A percentile compares a stretch with the other conserved stretches of the same genome.
Evolutionary conservation across 371 early-diverging fungal genomes (phyloP).

Genomic region (Choanephora cucurbitarum): DNA sequence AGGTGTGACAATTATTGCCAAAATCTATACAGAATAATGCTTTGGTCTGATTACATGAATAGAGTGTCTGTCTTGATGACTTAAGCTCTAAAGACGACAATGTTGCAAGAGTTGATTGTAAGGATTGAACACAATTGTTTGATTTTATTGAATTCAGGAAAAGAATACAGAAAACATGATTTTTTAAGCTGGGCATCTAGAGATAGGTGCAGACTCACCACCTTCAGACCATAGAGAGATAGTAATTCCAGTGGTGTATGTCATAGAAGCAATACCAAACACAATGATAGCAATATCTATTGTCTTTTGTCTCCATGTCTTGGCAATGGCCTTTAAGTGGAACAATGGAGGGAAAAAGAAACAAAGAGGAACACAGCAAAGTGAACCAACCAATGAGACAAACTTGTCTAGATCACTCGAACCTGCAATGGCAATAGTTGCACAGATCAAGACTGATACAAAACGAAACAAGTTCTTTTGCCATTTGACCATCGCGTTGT

Average conservation of each 20-base stretch:
- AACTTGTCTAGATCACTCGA: constrained; percentile 79
- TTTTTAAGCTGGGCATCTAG: constrained; percentile 38
- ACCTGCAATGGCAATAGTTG: constrained; percentile 72
- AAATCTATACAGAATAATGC: no score
- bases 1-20: no score
- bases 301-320: constrained; percentile 32
- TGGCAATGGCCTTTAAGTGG: constrained; percentile 70
- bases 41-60: no score
- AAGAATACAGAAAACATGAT: constrained; percentile 1
- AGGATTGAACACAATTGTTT: no score
- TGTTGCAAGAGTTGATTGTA: no score
- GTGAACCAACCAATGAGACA: constrained; percentile 78
- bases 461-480: constrained; percentile 81
- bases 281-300: constrained; percentile 62
- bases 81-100: no score
- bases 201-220: constrained; percentile 39
- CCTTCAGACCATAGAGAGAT: constrained; percentile 64
- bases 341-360: constrained; percentile 86
- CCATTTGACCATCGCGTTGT: constrained; percentile 76
- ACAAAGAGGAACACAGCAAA: constrained; percentile 65
- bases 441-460: constrained; percentile 58
- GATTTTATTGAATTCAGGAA: no score
- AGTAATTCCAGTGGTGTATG: constrained; percentile 78
- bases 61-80: no score
- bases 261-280: constrained; percentile 76